A percentile compares a stretch with the other conserved stretches of the same genome.
phyloP scores from a whole-genome alignment of 768 basidiomycete species.

The Macrolepiota dolichaula region DNA sequence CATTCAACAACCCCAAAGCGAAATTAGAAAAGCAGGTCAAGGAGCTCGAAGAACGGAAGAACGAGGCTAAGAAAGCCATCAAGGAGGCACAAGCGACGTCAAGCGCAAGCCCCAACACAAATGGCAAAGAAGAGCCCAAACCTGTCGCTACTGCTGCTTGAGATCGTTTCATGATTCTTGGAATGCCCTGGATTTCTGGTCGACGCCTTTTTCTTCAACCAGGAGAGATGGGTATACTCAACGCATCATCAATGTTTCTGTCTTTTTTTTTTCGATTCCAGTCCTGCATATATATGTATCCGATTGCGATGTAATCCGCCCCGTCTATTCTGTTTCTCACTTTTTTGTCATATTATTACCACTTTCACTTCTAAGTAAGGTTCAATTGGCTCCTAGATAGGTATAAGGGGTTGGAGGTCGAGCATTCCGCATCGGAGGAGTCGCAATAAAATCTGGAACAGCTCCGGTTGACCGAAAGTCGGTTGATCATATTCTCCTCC shows the following conservation, averaged over 20 bases:
- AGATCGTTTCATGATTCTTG: not conserved
- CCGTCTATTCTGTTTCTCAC: not conserved
- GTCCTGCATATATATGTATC: conserved; percentile 12
- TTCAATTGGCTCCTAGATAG: not conserved
- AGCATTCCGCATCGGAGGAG: not conserved
- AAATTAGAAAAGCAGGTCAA: conserved; percentile 35
- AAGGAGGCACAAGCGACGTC: conserved; percentile 40
- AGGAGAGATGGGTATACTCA: not conserved
- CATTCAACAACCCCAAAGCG: conserved; percentile 53
- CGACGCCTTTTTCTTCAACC: not conserved
- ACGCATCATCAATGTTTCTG: not conserved
- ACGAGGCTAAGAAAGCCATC: conserved; percentile 66
- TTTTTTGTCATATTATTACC: conserved; percentile 1
- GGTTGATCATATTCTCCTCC: not conserved
- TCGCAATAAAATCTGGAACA: not conserved
- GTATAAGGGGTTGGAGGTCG: not conserved
- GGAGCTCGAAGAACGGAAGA: conserved; percentile 43
- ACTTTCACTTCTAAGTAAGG: not conserved
- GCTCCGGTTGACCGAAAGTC: not conserved
- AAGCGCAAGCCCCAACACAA: conserved; percentile 63
- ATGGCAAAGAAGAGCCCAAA: conserved; percentile 59
- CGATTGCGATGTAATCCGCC: conserved; percentile 22
- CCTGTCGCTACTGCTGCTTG: conserved; percentile 44
- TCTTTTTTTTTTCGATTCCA: not conserved
- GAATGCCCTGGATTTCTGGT: not conserved